Conservation (phyloP, 2,329 filamentous ascomycete genomes). For the Claviceps capensis region DNA sequence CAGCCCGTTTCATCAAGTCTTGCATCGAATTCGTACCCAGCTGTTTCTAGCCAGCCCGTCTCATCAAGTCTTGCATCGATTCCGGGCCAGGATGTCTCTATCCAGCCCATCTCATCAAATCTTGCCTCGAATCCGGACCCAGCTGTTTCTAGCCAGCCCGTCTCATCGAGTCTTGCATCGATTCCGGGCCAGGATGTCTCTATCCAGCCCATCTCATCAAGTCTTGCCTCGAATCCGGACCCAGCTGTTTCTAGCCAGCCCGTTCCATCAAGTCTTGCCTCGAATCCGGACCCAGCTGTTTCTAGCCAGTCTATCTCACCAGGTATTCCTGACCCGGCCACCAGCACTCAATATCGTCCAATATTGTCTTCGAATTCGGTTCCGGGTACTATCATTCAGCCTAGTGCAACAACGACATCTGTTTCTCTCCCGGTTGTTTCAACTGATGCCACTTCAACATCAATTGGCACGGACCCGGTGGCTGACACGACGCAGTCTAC, state of each 20-base stretch:
- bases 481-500: no score
- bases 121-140: neutral
- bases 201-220: neutral
- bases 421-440: neutral
- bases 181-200: neutral
- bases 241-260: neutral
- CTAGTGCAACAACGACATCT: neutral
- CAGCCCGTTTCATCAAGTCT: neutral
- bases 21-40: neutral
- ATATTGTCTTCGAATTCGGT: neutral
- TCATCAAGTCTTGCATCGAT: neutral
- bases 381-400: neutral
- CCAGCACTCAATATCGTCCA: neutral
- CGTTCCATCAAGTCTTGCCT: neutral
- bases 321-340: neutral
- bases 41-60: neutral
- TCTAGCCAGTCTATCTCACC: neutral
- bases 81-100: neutral
- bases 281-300: neutral
- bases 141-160: neutral
- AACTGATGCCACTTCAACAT: neutral
- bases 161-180: neutral
- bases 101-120: neutral
- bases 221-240: neutral
- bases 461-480: no score